Evolutionary conservation across 106 monocot species (phyloP).

Genomic region (Posidonia australis): DNA sequence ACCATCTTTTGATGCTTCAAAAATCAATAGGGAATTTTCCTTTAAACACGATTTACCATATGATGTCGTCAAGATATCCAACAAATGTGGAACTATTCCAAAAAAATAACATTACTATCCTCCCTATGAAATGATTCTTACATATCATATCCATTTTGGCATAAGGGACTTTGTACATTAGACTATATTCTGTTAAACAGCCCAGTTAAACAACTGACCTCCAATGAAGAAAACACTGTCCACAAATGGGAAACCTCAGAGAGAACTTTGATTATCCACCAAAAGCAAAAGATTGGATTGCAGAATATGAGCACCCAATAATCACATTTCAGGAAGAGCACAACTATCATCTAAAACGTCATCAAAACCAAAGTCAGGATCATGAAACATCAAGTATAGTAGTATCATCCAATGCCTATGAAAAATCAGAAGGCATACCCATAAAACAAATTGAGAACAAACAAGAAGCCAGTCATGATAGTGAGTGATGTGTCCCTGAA

Average conservation of each 20-base stretch:
- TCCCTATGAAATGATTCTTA: no score
- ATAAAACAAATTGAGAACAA: constrained; percentile 47
- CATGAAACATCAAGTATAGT: background rate
- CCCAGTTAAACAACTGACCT: constrained; percentile 29
- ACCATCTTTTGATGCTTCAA: no score
- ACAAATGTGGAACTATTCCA: no score
- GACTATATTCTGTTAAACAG: background rate
- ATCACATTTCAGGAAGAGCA: constrained; percentile 26
- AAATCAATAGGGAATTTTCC: no score
- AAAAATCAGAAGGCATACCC: constrained; percentile 44
- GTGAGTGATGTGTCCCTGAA: constrained; percentile 22
- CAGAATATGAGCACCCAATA: constrained; percentile 44
- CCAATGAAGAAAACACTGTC: constrained; percentile 31
- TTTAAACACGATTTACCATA: no score
- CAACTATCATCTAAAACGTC: constrained; percentile 30
- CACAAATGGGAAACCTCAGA: constrained; percentile 50
- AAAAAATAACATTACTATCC: no score
- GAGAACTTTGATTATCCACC: constrained; percentile 70
- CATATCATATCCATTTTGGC: no score
- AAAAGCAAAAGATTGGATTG: constrained; percentile 60
- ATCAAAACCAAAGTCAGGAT: constrained; percentile 7
- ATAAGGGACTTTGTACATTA: no score
- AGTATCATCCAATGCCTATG: background rate
- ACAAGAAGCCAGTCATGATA: constrained; percentile 51
- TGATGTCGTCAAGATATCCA: no score